Evolutionary conservation across 306 rosid species (phyloP), one percentile per base, ranked within the genome.

Genomic region (Sophora flavescens): DNA sequence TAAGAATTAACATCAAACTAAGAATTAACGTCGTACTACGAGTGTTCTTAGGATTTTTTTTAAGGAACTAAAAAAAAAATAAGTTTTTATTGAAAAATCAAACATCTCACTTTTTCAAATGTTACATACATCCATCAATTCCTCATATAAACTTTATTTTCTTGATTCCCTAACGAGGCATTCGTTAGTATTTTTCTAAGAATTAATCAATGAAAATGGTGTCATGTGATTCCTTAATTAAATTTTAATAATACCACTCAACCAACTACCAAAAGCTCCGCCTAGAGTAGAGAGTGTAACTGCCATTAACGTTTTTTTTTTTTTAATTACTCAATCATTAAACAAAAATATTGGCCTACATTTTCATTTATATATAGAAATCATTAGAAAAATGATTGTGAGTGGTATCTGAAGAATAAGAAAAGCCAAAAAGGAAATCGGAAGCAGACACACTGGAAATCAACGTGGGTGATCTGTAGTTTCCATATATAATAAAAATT

Each of bases 391-490:
- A 83, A 52, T 14, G 12, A n/a, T 6, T 5, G 28, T 52, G 73
- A 68, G 74, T 28, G 63, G 30, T 6, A 17, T 68, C 36, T 52
- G 56, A 50, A 12, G 17, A 67, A 52, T 32, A 17, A 67, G 60
- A 59, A 82, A 56, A 4, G 13, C 9, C 4, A 63, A 69, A 63
- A 63, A 72, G 72, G 39, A 66, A 73, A 58, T 53, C 52, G 33
- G 60, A 56, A 50, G 48, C 14, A 22, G 30, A 61, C 72, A 28
- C 44, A 68, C 64, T 35, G 74, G 68, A 78, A 61, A 30, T 68
- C 65, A 70, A 79, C 75, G 74, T 79, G 87, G 75, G 15, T 83
- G 84, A 83, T 16, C 86, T 79, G 81, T 41, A 62, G 30, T 5
- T 33, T 54, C 63, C 59, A 22, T 22, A 22, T 22, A 22, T 22